A percentile compares a stretch with the other conserved stretches of the same genome.
phyloP scores from a whole-genome alignment of 352 stramenopile genomes.

The Phytophthora capsici region DNA sequence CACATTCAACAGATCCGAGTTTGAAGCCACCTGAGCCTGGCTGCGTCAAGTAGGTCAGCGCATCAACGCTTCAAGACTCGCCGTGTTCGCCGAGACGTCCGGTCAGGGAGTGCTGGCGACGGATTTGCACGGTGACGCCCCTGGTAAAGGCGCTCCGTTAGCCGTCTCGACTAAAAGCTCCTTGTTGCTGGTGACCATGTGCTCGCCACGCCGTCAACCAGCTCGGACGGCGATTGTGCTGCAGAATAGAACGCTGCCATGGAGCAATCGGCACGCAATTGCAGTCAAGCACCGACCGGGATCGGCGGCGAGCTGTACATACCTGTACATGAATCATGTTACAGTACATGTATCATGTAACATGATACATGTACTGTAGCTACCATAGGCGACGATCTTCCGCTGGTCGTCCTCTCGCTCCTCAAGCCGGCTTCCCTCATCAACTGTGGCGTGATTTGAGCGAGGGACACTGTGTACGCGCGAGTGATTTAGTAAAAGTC shows the following conservation, averaged over 20 bases:
- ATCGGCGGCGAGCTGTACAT: conserved; percentile 11
- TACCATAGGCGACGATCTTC: conserved; percentile 1
- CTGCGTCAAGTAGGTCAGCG: conserved; percentile 34
- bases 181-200: conserved; percentile 16
- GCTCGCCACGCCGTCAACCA: not conserved
- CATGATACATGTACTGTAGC: no score
- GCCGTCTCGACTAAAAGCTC: conserved; percentile 20
- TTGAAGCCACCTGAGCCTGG: conserved; percentile 37
- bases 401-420: conserved; percentile 31
- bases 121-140: conserved; percentile 26
- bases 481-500: conserved; percentile 26
- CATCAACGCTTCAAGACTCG: conserved; percentile 25
- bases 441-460: conserved; percentile 25
- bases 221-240: conserved; percentile 1
- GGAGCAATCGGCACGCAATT: conserved; percentile 27
- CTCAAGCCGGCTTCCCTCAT: conserved; percentile 40
- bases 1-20: conserved; percentile 13
- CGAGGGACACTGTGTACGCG: conserved; percentile 22
- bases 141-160: conserved; percentile 19
- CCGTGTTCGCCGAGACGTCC: conserved; percentile 25
- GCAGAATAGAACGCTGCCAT: not conserved
- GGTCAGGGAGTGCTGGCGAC: conserved; percentile 14
- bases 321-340: no score
- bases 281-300: conserved; percentile 12
- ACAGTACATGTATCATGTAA: no score